Conservation (phyloP, 78 protist species). For the Corallochytrium limacisporum region DNA sequence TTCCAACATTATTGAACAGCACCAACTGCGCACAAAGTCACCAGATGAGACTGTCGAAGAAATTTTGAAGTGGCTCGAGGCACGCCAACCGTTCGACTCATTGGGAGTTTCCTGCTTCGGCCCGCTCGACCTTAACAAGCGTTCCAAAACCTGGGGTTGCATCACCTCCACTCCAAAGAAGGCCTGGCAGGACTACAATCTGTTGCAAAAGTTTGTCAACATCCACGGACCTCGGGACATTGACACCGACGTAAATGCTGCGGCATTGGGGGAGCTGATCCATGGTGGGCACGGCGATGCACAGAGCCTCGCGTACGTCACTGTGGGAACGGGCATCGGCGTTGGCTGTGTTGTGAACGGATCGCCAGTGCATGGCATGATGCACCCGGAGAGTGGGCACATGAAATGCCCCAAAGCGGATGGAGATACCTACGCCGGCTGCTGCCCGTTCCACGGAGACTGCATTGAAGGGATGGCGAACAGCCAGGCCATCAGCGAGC, state of each 20-base stretch:
- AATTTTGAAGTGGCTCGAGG: conserved; percentile 3
- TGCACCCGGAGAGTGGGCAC: conserved; percentile 81
- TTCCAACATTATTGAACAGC: background rate
- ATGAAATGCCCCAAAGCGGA: background rate
- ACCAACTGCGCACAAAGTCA: conserved; percentile 9
- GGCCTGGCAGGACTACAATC: conserved; percentile 35
- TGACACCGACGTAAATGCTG: conserved; percentile 82
- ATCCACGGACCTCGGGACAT: conserved; percentile 32
- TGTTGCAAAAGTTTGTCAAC: conserved; percentile 22
- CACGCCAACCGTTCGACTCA: conserved; percentile 1
- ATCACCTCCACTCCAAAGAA: conserved; percentile 76
- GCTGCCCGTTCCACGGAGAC: conserved; percentile 49
- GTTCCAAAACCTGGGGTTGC: conserved; percentile 36
- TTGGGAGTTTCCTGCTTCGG: conserved; percentile 72
- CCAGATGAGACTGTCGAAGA: conserved; percentile 45
- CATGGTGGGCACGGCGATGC: conserved; percentile 10
- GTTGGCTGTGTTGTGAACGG: conserved; percentile 54
- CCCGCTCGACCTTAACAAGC: conserved; percentile 44
- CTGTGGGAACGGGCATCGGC: conserved; percentile 86
- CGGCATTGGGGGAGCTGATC: conserved; percentile 51
- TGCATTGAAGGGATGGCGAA: conserved; percentile 57
- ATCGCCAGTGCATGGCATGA: conserved; percentile 34
- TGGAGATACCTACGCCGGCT: conserved; percentile 11
- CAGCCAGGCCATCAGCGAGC: conserved; percentile 38
- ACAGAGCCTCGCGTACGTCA: conserved; percentile 47